Evolutionary conservation across 306 rosid genomes (phyloP).

Genomic region (Fragaria nilgerrensis): DNA sequence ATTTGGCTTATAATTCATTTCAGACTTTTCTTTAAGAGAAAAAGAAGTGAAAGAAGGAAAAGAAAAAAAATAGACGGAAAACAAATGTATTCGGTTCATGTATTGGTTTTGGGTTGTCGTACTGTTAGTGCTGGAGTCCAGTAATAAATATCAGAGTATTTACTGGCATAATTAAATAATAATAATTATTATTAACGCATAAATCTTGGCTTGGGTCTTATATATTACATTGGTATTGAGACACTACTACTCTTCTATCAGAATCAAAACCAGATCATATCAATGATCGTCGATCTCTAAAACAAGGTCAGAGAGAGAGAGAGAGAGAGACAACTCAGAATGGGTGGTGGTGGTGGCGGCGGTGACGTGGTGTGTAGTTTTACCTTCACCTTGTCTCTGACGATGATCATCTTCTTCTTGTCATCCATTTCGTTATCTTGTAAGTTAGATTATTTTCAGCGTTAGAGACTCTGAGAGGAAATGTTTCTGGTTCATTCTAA

Average conservation of each 20-base stretch:
- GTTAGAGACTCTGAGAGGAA: too few relatives aligned
- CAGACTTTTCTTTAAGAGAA: too few relatives aligned
- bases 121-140: not conserved
- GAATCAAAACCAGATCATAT: too few relatives aligned
- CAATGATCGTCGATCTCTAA: too few relatives aligned
- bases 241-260: too few relatives aligned
- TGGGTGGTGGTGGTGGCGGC: not conserved
- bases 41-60: not conserved
- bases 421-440: slow-evolving; percentile 44
- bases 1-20: too few relatives aligned
- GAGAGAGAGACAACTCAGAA: too few relatives aligned
- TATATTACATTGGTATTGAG: too few relatives aligned
- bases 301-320: too few relatives aligned
- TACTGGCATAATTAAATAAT: not conserved
- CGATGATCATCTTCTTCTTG: not conserved
- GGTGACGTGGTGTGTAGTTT: not conserved
- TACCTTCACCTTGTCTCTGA: slow-evolving; percentile 23
- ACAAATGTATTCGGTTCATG: not conserved
- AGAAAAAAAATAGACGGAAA: not conserved
- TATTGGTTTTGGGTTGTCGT: not conserved
- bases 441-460: slow-evolving; percentile 25
- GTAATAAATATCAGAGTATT: not conserved
- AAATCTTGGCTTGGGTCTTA: too few relatives aligned
- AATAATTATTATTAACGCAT: too few relatives aligned
- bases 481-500: not conserved